phyloP scores from a whole-genome alignment of 2,329 filamentous ascomycete species.

The Cytospora mali region DNA sequence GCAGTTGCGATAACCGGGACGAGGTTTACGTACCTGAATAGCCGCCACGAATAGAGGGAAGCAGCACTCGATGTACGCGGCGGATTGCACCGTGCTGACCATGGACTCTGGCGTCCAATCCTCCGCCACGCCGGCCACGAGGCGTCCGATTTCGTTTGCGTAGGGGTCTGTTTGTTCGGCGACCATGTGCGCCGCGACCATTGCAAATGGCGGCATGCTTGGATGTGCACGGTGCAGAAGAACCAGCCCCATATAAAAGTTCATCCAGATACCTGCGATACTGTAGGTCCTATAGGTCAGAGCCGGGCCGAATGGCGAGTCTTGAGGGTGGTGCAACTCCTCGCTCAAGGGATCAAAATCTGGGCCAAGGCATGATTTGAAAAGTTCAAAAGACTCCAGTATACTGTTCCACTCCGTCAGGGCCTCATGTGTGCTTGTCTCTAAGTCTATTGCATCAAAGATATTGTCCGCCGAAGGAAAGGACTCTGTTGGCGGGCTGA shows the following conservation, averaged over 20 bases:
- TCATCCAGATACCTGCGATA: constrained; percentile 86
- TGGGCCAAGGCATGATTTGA: constrained; percentile 67
- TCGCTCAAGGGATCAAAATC: constrained; percentile 75
- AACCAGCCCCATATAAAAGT: constrained; percentile 84
- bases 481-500: constrained; percentile 50
- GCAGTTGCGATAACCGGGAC: not conserved
- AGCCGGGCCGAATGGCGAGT: constrained; percentile 80
- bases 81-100: constrained; percentile 77
- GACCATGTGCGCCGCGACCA: constrained; percentile 80
- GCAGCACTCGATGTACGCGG: constrained; percentile 78
- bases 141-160: constrained; percentile 77
- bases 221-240: constrained; percentile 82
- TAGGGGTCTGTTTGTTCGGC: constrained; percentile 71
- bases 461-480: constrained; percentile 43
- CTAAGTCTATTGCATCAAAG: constrained; percentile 59
- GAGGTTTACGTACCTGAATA: constrained; percentile 59
- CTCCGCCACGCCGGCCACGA: constrained; percentile 71
- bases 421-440: constrained; percentile 68
- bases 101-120: constrained; percentile 54
- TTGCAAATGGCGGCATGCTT: constrained; percentile 85
- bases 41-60: constrained; percentile 87
- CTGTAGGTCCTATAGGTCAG: constrained; percentile 82
- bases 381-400: constrained; percentile 66
- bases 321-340: constrained; percentile 63
- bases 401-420: constrained; percentile 79